Percentiles rank a stretch among this genome's conserved stretches.
Conservation (phyloP, 73 alveolate genomes). For the Uronychia binucleata region DNA sequence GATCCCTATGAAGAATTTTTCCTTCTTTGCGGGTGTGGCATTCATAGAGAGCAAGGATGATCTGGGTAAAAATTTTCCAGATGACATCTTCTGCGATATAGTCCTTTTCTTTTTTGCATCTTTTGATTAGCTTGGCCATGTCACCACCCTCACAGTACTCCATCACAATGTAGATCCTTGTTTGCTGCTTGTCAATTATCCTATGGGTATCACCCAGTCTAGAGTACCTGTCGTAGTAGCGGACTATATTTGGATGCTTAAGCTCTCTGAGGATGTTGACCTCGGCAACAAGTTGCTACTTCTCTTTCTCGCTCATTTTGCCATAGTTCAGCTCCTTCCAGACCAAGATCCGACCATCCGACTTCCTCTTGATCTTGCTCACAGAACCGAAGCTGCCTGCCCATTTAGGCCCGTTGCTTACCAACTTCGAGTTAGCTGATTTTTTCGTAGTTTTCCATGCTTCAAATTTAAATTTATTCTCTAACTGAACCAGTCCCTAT, state of each 20-base stretch:
- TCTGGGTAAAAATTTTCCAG: constrained; percentile 95
- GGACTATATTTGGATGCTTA: constrained; percentile 93
- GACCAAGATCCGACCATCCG: constrained; percentile 86
- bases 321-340: constrained; percentile 97
- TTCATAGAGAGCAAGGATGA: constrained; percentile 88
- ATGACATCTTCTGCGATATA: constrained; percentile 94
- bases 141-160: constrained; percentile 97
- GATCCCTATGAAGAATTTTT: constrained; percentile 93
- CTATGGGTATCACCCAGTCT: constrained; percentile 14
- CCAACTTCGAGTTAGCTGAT: constrained; percentile 23
- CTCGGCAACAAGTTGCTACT: constrained; percentile 88
- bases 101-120: constrained; percentile 86
- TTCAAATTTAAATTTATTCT: neutral
- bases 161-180: constrained; percentile 91
- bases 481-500: neutral
- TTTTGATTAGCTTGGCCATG: constrained; percentile 84
- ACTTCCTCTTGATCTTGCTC: constrained; percentile 83
- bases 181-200: constrained; percentile 80
- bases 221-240: constrained; percentile 82
- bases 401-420: constrained; percentile 49
- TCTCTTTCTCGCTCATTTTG: constrained; percentile 92
- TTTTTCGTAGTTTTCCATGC: neutral
- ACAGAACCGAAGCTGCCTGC: constrained; percentile 92
- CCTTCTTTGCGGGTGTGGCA: constrained; percentile 93
- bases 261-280: constrained; percentile 93